phyloP scores from a whole-genome alignment of 148 eudicot species.

The Chenopodium album region DNA sequence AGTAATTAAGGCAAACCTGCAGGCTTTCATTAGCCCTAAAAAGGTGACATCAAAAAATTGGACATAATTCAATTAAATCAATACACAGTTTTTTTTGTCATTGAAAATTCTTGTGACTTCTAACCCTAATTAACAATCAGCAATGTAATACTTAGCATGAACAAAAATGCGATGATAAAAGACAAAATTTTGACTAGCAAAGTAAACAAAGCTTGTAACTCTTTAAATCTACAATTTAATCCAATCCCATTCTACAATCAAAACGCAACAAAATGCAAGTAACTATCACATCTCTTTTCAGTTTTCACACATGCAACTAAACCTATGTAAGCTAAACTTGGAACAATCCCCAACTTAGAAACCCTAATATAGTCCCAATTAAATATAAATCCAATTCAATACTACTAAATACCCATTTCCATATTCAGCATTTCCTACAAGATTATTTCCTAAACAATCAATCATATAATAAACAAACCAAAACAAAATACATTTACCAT shows the following conservation, averaged over 20 bases:
- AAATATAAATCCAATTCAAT: neutral
- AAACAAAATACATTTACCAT: neutral
- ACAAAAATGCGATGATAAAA: neutral
- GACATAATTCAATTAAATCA: neutral
- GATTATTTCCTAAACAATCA: neutral
- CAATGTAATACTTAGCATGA: neutral
- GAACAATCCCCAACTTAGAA: constrained; percentile 10
- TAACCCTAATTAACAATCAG: neutral
- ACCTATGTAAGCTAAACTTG: neutral
- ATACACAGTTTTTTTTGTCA: neutral
- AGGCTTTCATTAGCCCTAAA: neutral
- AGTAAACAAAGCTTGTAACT: neutral
- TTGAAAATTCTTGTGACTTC: neutral
- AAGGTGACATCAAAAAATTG: neutral
- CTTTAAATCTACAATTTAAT: neutral
- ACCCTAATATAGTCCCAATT: neutral
- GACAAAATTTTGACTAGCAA: neutral
- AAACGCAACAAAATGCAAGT: neutral
- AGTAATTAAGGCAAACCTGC: neutral
- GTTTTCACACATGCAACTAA: constrained; percentile 7
- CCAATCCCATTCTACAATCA: neutral
- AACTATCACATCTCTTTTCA: constrained; percentile 1
- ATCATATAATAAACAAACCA: constrained; percentile 16
- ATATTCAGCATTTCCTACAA: neutral
- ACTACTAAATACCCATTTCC: neutral